phyloP scores from a whole-genome alignment of 306 rosid species.

The Quillaja saponaria region DNA sequence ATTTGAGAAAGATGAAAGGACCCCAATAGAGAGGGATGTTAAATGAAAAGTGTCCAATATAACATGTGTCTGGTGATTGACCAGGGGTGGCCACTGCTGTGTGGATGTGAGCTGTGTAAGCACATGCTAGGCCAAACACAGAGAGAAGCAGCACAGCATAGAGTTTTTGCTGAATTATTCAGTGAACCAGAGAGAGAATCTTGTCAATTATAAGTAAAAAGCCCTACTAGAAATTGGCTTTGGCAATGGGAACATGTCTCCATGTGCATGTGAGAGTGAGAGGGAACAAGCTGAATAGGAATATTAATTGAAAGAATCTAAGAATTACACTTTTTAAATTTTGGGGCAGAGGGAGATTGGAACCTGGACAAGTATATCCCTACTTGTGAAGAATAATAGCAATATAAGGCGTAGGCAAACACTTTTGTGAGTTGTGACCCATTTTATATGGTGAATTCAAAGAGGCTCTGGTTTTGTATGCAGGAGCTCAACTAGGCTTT shows the following conservation, averaged over 20 bases:
- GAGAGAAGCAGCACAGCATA: no score
- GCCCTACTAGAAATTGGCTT: slow-evolving; percentile 18
- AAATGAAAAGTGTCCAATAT: slow-evolving; percentile 40
- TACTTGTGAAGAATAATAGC: no score
- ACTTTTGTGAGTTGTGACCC: no score
- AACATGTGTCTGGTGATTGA: slow-evolving; percentile 36
- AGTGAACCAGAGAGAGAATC: slow-evolving; percentile 14
- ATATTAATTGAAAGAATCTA: background rate
- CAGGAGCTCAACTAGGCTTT: no score
- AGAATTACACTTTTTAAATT: no score
- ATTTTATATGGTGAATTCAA: no score
- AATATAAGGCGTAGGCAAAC: no score
- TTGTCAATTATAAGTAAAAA: slow-evolving; percentile 38
- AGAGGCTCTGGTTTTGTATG: no score
- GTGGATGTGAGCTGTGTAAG: slow-evolving; percentile 43
- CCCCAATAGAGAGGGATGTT: slow-evolving; percentile 18
- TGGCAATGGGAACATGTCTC: slow-evolving; percentile 34
- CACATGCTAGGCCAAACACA: slow-evolving; percentile 41
- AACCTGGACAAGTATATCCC: no score
- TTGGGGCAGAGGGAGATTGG: no score
- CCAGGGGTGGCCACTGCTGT: slow-evolving; percentile 41
- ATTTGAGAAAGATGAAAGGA: background rate
- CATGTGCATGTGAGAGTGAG: slow-evolving; percentile 35
- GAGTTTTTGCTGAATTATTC: no score
- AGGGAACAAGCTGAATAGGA: slow-evolving; percentile 29